phyloP scores from a whole-genome alignment of 768 basidiomycete genomes.

The Roridomyces roridus region DNA sequence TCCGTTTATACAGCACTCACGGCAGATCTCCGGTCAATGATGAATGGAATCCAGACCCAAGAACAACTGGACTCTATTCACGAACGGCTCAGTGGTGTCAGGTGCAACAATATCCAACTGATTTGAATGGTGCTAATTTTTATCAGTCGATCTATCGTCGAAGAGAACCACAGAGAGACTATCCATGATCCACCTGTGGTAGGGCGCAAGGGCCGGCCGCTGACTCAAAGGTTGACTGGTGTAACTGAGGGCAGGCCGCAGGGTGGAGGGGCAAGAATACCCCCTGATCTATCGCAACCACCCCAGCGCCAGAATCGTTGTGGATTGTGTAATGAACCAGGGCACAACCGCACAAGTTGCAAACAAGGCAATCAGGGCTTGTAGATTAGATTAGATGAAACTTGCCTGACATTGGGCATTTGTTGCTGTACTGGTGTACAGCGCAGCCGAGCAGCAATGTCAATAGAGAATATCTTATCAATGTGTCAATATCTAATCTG shows the following conservation, averaged over 20 bases:
- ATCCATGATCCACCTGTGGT: background rate
- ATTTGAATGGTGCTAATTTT: no score
- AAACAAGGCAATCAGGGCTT: no score
- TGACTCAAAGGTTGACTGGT: background rate
- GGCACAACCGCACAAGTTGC: background rate
- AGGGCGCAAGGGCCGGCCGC: background rate
- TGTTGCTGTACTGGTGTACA: no score
- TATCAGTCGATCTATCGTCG: no score
- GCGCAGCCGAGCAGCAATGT: no score
- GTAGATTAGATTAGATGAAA: no score
- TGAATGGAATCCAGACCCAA: conserved; percentile 29
- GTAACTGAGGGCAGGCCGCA: background rate
- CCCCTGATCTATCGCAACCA: background rate
- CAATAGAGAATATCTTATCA: no score
- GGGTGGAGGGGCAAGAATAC: background rate
- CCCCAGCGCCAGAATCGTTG: background rate
- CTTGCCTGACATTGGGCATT: no score
- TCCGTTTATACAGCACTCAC: conserved; percentile 30
- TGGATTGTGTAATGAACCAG: background rate
- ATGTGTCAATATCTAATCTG: no score
- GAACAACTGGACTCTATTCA: conserved; percentile 33
- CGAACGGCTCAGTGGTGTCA: conserved; percentile 20
- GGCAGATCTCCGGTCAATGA: conserved; percentile 30
- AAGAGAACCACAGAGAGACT: no score
- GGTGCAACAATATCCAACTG: no score